Base-by-base conservation (phyloP, 2,329 filamentous ascomycete genomes). In the Phialemonium atrogriseum region DNA sequence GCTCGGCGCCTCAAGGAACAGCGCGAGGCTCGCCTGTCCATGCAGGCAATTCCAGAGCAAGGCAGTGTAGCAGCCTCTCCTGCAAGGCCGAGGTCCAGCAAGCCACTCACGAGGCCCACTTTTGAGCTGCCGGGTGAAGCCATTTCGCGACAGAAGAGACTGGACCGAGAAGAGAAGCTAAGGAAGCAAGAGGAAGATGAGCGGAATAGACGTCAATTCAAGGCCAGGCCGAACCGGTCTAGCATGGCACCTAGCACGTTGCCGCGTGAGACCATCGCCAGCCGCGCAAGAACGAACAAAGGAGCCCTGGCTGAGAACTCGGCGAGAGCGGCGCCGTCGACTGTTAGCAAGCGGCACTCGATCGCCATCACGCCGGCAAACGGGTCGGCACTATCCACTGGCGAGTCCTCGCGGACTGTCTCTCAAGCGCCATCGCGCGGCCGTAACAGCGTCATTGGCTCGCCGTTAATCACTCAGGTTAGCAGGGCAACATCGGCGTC, bases 81-180 rank as follows among this genome's bases (percentile, higher is more conserved):
- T 32, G 55, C 64, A 4, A 55, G 60, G 34, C 63, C 66, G 36
- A 73, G 64, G 45, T 70, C 66, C 13, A 60, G 52, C 27, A 77
- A 67, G 43, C 52, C 59, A n/a, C 61, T 66, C 12, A 70, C 70
- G 1, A 64, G 64, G 15, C 63, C 76, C 9, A 64, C 55, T 5
- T 80, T 80, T 52, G 73, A 79, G 52, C 60, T 81, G 25, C 74
- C 76, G 0, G 75, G 76, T 7, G 77, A 80, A 45, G 70, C 68
- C 4, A 68, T 79, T 30, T 71, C 68, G 3, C 58, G 66, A 2
- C 57, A 63, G 17, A 72, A 76, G 55, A 59, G 67, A 41, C 64
- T 78, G 54, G 60, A 73, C 47, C 61, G 66, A 33, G 66, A 77
- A 44, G 60, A 70, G 35, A 68, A 64, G 40, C 53, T 79, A 25